Evolutionary conservation across 139 green algal genomes (phyloP).

Genomic region (Edaphochlamys debaryana): DNA sequence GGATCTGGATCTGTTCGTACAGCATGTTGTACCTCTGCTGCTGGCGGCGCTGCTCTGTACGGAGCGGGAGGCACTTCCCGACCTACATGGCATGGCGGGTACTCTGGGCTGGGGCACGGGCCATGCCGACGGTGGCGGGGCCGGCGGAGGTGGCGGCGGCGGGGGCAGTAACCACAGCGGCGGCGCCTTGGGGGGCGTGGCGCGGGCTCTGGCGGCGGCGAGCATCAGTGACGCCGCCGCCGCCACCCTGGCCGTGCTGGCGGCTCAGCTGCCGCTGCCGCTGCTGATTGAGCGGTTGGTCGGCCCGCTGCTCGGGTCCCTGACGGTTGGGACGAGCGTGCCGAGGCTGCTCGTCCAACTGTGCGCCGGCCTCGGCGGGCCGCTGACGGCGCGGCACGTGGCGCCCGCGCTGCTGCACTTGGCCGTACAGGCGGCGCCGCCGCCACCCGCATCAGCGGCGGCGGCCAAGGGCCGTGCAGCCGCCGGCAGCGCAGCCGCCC

Average conservation of each 20-base stretch:
- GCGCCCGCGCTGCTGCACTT: slow-evolving; percentile 30
- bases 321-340: neutral
- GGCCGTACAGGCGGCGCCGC: neutral
- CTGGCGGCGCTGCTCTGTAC: neutral
- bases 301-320: neutral
- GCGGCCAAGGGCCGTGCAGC: neutral
- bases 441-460: neutral
- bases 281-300: slow-evolving; percentile 20
- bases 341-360: slow-evolving; percentile 24
- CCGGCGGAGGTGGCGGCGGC: neutral
- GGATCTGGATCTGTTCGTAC: neutral
- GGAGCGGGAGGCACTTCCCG: too few species aligned
- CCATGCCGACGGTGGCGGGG: too few species aligned
- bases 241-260: neutral
- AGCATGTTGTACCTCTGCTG: slow-evolving; percentile 11
- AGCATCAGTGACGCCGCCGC: slow-evolving; percentile 15
- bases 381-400: slow-evolving; percentile 15
- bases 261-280: slow-evolving; percentile 25
- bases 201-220: slow-evolving; percentile 1
- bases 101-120: too few species aligned
- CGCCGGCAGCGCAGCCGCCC: too few species aligned
- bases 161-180: neutral
- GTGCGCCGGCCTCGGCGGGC: slow-evolving; percentile 10
- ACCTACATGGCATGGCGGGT: too few species aligned
- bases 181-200: neutral